Evolutionary conservation across 163 green algal genomes (phyloP), one percentile per base, ranked within the genome.

Genomic region (Chlorella variabilis): DNA sequence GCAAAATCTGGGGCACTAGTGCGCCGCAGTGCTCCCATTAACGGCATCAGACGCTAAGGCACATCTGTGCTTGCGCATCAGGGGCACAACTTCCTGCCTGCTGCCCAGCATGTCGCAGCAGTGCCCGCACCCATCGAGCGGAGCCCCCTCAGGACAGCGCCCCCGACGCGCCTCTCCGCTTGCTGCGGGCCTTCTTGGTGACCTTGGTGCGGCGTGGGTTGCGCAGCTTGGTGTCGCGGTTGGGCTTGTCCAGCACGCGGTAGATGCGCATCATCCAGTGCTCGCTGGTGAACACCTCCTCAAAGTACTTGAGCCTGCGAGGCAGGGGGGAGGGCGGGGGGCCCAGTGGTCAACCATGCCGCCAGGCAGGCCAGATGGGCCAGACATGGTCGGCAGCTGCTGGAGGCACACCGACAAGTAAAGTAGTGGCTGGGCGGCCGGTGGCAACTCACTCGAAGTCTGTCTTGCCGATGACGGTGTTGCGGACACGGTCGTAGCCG

Each of bases 251-350:
- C 66, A 90, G 88, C 42, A 97, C 90, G 38, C 85, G 61, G 85
- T 97, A 98, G n/a, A 98, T 92, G 39, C 95, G 88, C 71, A 98
- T 92, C 94, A 98, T 98, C 95, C 95, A 98, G 86, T 98, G 95
- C 81, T 97, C 86, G 56, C 86, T 93, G 48, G 94, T 98, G 88
- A 96, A 98, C 11, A 97, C 96, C 86, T 99, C 96, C 86, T 98
- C 94, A 90, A 99, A 99, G 89, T 99, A 97, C 49, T 93, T 92
- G 4, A 99, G 90, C 62, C 83, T 83, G 65, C 5, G 17, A 70
- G 45, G 31, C 21, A 11, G 29, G 73, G 49, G 75, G 77, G 49
- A 71, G 54, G 42, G 41, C 56, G 63, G 39, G 4, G 11, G 42
- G 71, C n/a, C n/a, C n/a, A n/a, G n/a, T n/a, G n/a, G n/a, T n/a